phyloP scores from a whole-genome alignment of 495 filamentous ascomycete species.

The Penicillium pulvis region DNA sequence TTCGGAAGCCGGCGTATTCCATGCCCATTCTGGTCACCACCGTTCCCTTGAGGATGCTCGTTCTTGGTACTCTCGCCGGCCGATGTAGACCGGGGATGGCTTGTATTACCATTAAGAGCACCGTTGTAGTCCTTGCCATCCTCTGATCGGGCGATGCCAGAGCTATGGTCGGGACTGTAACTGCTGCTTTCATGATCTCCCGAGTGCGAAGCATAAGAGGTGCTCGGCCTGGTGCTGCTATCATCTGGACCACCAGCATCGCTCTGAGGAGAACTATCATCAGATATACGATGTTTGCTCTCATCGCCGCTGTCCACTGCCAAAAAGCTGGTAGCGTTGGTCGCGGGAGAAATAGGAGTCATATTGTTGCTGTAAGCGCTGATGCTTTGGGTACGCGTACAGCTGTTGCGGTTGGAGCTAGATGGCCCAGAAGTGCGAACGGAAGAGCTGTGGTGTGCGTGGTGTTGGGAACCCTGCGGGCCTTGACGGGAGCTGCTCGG shows the following conservation, averaged over 20 bases:
- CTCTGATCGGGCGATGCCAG: conserved; percentile 17
- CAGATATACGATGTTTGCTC: conserved; percentile 26
- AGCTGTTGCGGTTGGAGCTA: conserved; percentile 45
- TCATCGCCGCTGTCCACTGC: conserved; percentile 53
- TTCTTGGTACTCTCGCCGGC: conserved; percentile 36
- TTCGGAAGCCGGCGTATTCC: conserved; percentile 36
- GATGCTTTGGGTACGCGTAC: conserved; percentile 47
- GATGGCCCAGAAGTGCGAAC: conserved; percentile 38
- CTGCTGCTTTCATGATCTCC: conserved; percentile 24
- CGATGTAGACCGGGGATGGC: conserved; percentile 33
- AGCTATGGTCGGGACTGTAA: conserved; percentile 24
- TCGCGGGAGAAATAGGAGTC: conserved; percentile 50
- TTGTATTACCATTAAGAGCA: conserved; percentile 29
- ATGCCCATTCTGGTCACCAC: conserved; percentile 22
- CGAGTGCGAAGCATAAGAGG: conserved; percentile 27
- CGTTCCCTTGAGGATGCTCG: conserved; percentile 24
- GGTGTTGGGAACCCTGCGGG: conserved; percentile 26
- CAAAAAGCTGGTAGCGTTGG: conserved; percentile 55
- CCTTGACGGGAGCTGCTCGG: conserved; percentile 38
- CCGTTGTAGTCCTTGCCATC: conserved; percentile 35
- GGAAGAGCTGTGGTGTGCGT: conserved; percentile 43
- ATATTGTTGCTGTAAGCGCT: conserved; percentile 48
- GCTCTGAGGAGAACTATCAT: conserved; percentile 36
- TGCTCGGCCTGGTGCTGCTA: conserved; percentile 34
- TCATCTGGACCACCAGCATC: conserved; percentile 28